phyloP scores from a whole-genome alignment of 1,284 basidiomycete genomes.

The Megacollybia platyphylla region DNA sequence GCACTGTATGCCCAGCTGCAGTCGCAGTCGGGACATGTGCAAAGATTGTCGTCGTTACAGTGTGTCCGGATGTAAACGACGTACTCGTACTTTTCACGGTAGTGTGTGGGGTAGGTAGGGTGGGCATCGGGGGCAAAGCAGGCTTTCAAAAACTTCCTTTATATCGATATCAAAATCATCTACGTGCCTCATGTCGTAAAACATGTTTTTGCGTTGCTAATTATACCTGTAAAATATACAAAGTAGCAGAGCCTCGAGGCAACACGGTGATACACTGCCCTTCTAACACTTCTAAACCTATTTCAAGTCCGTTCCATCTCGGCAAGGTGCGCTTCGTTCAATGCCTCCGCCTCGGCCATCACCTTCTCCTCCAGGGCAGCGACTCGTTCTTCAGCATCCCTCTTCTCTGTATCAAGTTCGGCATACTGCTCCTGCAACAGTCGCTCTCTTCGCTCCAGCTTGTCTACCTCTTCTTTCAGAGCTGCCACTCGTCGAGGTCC shows the following conservation, averaged over 20 bases:
- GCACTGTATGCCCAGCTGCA: constrained; percentile 17
- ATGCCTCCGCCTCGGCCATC: constrained; percentile 71
- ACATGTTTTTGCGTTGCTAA: background rate
- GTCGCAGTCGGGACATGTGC: constrained; percentile 7
- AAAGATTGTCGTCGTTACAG: constrained; percentile 20
- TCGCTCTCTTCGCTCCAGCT: constrained; percentile 63
- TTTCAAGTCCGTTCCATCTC: constrained; percentile 34
- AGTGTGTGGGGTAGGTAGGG: background rate
- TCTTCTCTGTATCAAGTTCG: constrained; percentile 68
- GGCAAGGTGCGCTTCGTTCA: constrained; percentile 65
- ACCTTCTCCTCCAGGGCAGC: constrained; percentile 58
- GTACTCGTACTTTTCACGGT: background rate
- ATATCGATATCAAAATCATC: background rate
- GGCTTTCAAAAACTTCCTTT: background rate
- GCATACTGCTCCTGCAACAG: constrained; percentile 71
- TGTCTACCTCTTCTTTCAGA: constrained; percentile 77
- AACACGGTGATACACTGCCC: background rate
- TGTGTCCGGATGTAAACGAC: background rate
- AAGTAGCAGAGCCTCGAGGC: background rate
- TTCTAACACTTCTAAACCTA: constrained; percentile 6
- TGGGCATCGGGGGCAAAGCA: background rate
- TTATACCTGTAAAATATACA: background rate
- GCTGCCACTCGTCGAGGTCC: constrained; percentile 65
- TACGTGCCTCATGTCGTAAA: constrained; percentile 5
- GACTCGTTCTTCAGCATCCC: constrained; percentile 51